Evolutionary conservation across 2,329 filamentous ascomycete genomes (phyloP), one percentile per base, ranked within the genome.

Genomic region (Cryoendolithus antarcticus): DNA sequence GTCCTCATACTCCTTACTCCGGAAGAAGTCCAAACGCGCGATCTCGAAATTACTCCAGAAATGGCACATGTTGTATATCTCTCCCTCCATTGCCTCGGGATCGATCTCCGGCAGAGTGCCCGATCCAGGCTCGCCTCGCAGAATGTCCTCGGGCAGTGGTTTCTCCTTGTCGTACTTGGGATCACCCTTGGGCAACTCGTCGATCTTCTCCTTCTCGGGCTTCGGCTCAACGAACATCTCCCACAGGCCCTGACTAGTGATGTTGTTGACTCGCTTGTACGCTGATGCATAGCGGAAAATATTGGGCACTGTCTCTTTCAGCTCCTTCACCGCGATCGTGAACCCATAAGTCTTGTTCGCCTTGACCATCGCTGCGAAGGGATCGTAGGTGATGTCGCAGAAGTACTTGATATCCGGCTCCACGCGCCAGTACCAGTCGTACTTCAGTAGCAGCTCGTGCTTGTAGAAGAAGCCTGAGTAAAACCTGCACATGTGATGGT

Each of bases 31-130:
- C 44, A 98, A 74, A 43, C 80, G 78, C 9, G 91, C 91, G 65
- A 98, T 98, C 63, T 98, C 91, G 51, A 98, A 98, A 62, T 98
- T 98, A 62, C 86, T 94, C 91, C 91, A 98, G 70, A 95, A 98
- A 69, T 98, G 91, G 61, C 91, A 98, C 91, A 98, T 98, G 67
- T 98, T 98, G 71, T 98, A 98, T 53, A 80, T 84, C 62, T 98
- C 91, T 46, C 86, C 86, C 59, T 96, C 89, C 91, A 98, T 98
- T 32, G 80, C 75, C 56, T 96, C 88, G 0, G 82, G 79, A 55
- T 96, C 86, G 41, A 95, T 82, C 32, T 91, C 78, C 24, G 81
- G 78, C n/a, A 86, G 65, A 28, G 73, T 73, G 46, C 79, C 77
- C 39, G 72, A 72, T 30, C 75, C 77, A 15, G 84, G 78, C 44